Evolutionary conservation across 2,329 filamentous ascomycete species (phyloP).

Genomic region (Colletotrichum shisoi): DNA sequence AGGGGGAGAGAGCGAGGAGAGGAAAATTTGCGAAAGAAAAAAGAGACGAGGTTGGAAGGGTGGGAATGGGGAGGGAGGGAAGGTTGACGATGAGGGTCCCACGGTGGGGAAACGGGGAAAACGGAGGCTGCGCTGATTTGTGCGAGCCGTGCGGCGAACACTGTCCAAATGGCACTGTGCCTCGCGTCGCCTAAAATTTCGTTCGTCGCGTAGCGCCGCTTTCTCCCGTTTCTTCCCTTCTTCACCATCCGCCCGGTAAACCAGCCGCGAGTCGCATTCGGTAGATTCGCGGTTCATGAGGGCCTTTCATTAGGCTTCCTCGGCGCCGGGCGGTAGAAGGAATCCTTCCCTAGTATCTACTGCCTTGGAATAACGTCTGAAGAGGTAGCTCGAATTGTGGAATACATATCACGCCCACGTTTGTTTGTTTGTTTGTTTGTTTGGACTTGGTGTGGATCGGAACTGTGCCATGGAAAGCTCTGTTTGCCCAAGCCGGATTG

Average conservation of each 20-base stretch:
- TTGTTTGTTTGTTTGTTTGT: too few species aligned
- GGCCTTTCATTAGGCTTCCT: conserved; percentile 64
- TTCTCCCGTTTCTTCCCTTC: conserved; percentile 46
- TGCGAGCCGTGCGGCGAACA: background rate
- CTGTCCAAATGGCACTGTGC: conserved; percentile 38
- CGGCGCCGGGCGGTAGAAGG: conserved; percentile 68
- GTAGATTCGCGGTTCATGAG: conserved; percentile 46
- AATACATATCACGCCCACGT: conserved; percentile 60
- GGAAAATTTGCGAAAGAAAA: conserved; percentile 36
- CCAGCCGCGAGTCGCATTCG: conserved; percentile 42
- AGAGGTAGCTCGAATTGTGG: conserved; percentile 85
- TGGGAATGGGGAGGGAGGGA: conserved; percentile 32
- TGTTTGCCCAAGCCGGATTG: background rate
- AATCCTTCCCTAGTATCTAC: conserved; percentile 80
- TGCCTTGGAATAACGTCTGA: conserved; percentile 81
- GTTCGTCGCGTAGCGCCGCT: background rate
- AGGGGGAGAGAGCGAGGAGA: background rate
- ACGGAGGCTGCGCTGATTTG: conserved; percentile 22
- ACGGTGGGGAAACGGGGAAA: conserved; percentile 30
- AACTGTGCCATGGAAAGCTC: background rate
- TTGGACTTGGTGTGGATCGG: too few species aligned
- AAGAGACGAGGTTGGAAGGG: conserved; percentile 27
- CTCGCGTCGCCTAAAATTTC: conserved; percentile 33
- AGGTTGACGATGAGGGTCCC: conserved; percentile 38
- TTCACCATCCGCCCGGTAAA: conserved; percentile 52